Evolutionary conservation across 257 asterid genomes (phyloP), one percentile per base, ranked within the genome.

Genomic region (Solanum appendiculatum): DNA sequence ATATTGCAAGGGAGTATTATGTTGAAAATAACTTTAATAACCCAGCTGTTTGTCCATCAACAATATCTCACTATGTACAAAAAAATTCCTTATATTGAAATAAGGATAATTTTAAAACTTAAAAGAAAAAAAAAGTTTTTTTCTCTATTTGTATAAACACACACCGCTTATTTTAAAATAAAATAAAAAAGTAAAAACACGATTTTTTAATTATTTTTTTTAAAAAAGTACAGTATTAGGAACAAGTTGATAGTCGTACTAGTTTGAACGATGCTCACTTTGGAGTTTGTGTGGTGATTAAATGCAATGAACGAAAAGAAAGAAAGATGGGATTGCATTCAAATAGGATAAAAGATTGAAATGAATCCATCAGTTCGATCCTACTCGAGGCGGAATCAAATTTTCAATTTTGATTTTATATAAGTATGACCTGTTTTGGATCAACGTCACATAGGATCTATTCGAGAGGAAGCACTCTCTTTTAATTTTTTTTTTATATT

Each of bases 391-490:
- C 4, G 12, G 64, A 56, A 21, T 56, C 27, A 21, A 21, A 21
- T 7, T 20, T 56, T 56, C 12, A 18, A 58, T 58, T 58, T 27
- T 27, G 11, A 29, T 66, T 66, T 12, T 51, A 51, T 7, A 1
- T 18, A 6, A 6, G 10, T 18, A 51, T 18, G n/a, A 18, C n/a
- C 18, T 5, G n/a, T 18, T 18, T 46, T 46, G 12, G 54, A 46
- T 46, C 14, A 0, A 18, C 1, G 20, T 46, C 7, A 0, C 6
- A 2, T 44, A 13, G 13, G 6, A 13, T 0, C 2, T 5, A 46
- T 46, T 46, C 2, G 2, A 44, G 13, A 44, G 13, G 13, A 46
- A 42, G 11, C 11, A 10, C 3, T 33, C 3, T 33, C 3, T 33
- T 1, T 33, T 9, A 39, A 37, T 37, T 37, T 37, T 0, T 8